Base-by-base conservation (phyloP, 768 basidiomycete genomes). In the Lentinus brumalis region DNA sequence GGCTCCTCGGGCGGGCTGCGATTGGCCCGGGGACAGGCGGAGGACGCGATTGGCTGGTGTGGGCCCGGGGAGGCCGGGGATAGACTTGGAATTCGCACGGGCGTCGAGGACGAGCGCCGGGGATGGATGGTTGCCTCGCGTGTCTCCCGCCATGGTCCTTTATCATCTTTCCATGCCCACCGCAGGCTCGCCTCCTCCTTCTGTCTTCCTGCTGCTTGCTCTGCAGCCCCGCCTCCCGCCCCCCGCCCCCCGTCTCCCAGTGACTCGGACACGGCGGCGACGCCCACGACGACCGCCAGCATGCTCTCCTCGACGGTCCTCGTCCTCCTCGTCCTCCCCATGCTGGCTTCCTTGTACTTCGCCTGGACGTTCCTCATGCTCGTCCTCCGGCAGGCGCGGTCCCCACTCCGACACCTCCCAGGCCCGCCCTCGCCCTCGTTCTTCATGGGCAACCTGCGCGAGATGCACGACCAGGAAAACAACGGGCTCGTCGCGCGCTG, bases 381-480 rank as follows among this genome's bases (percentile, higher is more conserved):
- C 40, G 67, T 86, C 59, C 40, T 78, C 64, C 70, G 79, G 8
- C 83, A 85, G 66, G 69, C 65, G 59, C 70, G 71, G 46, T 85
- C 83, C 0, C 83, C 83, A 10, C 78, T 84, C 9, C 77, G 74
- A n/a, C 62, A 59, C 38, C 79, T 86, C 29, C 75, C 72, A 1
- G 78, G 82, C 5, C 84, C 84, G 11, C 75, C 78, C 1, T 78
- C 74, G 12, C 73, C 72, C 0, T 82, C 83, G 0, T 73, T 81
- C 66, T 78, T 85, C 72, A 71, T 82, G 62, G 84, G 83, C 4
- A 81, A 85, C 70, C 78, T 84, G 32, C 74, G 71, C 31, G 77
- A 82, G 62, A 78, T 85, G 73, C 80, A 83, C 68, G 77, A 86
- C 69, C 80, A 84, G 70, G 86, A 87, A 67, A 86, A 85, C 70